Conservation (phyloP, 306 rosid genomes). For the Medicago truncatula region MtrunA17r5.0-ANR NC_053047.1:37010001-37010500, state of each 20-base stretch:
- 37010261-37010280: constrained; percentile 8
- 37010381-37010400: constrained; percentile 1
- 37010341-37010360: constrained; percentile 11
- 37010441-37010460: no score
- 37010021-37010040: constrained; percentile 18
- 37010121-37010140: constrained; percentile 1
- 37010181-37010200: neutral
- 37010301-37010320: constrained; percentile 1
- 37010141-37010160: constrained; percentile 7
- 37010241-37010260: constrained; percentile 3
- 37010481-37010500: no score
- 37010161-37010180: constrained; percentile 12
- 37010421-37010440: no score
- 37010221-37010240: neutral
- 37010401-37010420: no score
- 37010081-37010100: constrained; percentile 2
- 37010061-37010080: neutral
- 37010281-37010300: constrained; percentile 20
- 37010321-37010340: neutral
- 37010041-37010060: neutral
- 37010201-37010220: neutral
- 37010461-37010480: no score
- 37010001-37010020: constrained; percentile 11
- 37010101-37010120: constrained; percentile 21
- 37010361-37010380: constrained; percentile 13